These are phyloP conservation scores for Hypocreales sp. DNA, from an alignment of 2,329 filamentous ascomycete species.

Conservation along the genomic window DNA sequence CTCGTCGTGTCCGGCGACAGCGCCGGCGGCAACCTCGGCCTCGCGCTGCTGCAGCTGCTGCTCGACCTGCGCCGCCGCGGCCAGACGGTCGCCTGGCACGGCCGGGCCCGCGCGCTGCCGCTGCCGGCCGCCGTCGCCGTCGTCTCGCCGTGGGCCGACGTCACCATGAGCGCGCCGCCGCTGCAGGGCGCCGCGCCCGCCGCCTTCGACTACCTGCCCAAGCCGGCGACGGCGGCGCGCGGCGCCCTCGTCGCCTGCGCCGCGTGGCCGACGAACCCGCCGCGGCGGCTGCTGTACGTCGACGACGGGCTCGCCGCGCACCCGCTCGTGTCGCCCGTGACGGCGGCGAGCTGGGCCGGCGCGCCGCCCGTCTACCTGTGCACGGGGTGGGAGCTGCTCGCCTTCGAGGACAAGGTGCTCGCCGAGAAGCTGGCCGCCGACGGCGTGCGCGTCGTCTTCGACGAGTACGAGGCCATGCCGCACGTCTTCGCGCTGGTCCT, in stretches of 20 bases:
- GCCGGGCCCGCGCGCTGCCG: slow-evolving; percentile 38
- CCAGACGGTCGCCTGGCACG: slow-evolving; percentile 43
- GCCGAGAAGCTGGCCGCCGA: slow-evolving; percentile 39
- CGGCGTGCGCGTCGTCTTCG: slow-evolving; percentile 46
- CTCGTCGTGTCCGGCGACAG: slow-evolving; percentile 62
- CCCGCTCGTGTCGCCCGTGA: slow-evolving; percentile 51
- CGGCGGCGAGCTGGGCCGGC: slow-evolving; percentile 41
- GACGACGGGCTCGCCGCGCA: slow-evolving; percentile 41
- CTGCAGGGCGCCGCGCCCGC: slow-evolving; percentile 12
- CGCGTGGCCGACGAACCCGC: slow-evolving; percentile 41
- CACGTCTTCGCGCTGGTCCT: slow-evolving; percentile 54
- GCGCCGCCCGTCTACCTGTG: slow-evolving; percentile 52
- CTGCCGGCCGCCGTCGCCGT: slow-evolving; percentile 50
- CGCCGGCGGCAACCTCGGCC: slow-evolving; percentile 56
- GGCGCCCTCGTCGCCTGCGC: slow-evolving; percentile 25
- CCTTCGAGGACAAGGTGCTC: slow-evolving; percentile 49
- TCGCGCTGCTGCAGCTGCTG: slow-evolving; percentile 52
- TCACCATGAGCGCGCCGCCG: slow-evolving; percentile 36
- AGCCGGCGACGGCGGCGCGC: slow-evolving; percentile 22
- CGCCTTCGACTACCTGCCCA: slow-evolving; percentile 28
- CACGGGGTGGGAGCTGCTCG: slow-evolving; percentile 56
- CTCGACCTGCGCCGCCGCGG: slow-evolving; percentile 40
- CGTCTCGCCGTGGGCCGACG: slow-evolving; percentile 57
- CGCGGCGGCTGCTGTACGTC: slow-evolving; percentile 36
- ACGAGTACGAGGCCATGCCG: slow-evolving; percentile 70